phyloP scores from a whole-genome alignment of 2,329 filamentous ascomycete genomes.

The Alternaria gansuensis region DNA sequence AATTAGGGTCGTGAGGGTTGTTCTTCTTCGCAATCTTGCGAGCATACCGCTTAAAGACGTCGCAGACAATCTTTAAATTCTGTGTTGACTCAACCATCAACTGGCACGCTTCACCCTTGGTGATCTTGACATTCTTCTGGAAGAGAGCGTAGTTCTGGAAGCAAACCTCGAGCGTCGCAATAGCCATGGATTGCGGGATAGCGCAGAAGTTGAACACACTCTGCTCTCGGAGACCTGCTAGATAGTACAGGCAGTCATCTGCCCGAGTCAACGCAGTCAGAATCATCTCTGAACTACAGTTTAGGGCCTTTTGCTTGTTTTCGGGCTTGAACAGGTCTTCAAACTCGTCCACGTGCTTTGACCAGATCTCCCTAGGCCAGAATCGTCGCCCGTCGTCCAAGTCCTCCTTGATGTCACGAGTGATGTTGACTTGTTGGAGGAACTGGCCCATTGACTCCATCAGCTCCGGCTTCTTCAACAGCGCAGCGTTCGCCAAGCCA shows the following conservation, averaged over 20 bases:
- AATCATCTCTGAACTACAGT: constrained; percentile 93
- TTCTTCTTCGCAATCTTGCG: constrained; percentile 92
- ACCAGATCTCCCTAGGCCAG: constrained; percentile 97
- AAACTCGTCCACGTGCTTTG: constrained; percentile 89
- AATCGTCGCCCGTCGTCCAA: constrained; percentile 86
- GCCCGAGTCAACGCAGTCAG: constrained; percentile 85
- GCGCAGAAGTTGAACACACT: constrained; percentile 99
- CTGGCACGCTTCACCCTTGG: constrained; percentile 89
- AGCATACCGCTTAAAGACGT: constrained; percentile 80
- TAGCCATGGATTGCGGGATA: constrained; percentile 96
- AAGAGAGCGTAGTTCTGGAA: constrained; percentile 93
- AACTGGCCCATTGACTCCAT: constrained; percentile 98
- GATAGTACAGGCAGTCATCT: constrained; percentile 97
- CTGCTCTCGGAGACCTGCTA: constrained; percentile 92
- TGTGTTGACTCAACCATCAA: constrained; percentile 94
- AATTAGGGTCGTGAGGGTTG: constrained; percentile 90
- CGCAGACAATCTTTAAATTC: constrained; percentile 81
- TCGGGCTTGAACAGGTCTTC: constrained; percentile 88
- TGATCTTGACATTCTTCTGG: constrained; percentile 91
- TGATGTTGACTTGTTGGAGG: constrained; percentile 98
- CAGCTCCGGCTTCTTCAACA: constrained; percentile 79
- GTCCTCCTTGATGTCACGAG: constrained; percentile 93
- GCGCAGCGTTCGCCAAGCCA: constrained; percentile 83
- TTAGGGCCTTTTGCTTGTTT: constrained; percentile 77
- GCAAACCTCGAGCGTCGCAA: constrained; percentile 88